Conservation (phyloP, 2,329 filamentous ascomycete species). For the Colletotrichum ledebouriae region DNA sequence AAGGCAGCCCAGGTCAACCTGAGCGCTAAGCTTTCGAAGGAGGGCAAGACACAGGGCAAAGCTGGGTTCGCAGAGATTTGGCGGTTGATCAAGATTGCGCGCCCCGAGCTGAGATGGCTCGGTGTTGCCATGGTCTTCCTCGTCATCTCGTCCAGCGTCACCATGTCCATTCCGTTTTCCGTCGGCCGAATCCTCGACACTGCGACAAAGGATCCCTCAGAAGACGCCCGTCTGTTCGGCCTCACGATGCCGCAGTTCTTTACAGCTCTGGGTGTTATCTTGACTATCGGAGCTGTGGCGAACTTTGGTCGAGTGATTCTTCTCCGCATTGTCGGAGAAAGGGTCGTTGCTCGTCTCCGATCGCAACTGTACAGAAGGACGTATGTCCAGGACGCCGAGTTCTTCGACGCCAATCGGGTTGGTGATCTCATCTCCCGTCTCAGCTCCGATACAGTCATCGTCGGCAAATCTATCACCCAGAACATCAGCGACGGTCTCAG, state of each 20-base stretch:
- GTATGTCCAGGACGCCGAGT: conserved; percentile 97
- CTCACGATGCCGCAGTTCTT: conserved; percentile 91
- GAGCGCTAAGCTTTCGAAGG: conserved; percentile 87
- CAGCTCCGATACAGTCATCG: conserved; percentile 96
- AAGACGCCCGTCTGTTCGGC: conserved; percentile 82
- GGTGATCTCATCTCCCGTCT: conserved; percentile 96
- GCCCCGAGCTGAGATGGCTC: conserved; percentile 85
- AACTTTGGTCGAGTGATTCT: conserved; percentile 97
- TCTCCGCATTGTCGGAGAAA: conserved; percentile 92
- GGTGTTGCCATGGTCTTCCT: conserved; percentile 85
- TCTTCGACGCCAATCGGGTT: conserved; percentile 97
- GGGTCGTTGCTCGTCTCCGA: conserved; percentile 90
- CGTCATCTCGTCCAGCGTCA: conserved; percentile 90
- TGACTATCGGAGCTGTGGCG: conserved; percentile 86
- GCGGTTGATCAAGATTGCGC: conserved; percentile 89
- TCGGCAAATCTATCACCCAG: conserved; percentile 98
- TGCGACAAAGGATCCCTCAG: conserved; percentile 79
- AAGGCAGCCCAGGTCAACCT: conserved; percentile 92
- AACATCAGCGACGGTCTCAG: conserved; percentile 97
- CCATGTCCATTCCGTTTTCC: conserved; percentile 96
- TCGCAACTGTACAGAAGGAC: conserved; percentile 92
- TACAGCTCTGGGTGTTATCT: conserved; percentile 78
- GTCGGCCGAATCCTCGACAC: conserved; percentile 96
- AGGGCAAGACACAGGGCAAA: conserved; percentile 70
- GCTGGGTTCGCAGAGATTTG: conserved; percentile 83